phyloP scores from a whole-genome alignment of 2,329 filamentous ascomycete species.

The Aureobasidium lini region DNA sequence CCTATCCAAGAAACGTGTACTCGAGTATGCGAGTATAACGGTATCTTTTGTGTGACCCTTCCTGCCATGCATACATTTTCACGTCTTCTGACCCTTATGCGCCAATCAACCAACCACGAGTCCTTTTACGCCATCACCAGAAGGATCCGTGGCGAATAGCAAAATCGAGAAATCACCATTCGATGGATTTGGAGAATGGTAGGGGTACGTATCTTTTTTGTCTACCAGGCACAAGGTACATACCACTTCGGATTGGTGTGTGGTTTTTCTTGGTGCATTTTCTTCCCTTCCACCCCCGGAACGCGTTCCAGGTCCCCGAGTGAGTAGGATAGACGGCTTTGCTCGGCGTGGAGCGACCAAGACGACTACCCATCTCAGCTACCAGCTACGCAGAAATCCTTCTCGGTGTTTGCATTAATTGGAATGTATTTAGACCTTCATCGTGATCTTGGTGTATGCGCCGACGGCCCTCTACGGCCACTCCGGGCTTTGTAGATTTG shows the following conservation, averaged over 20 bases:
- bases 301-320: background rate
- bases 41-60: background rate
- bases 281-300: background rate
- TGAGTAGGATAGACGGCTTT: background rate
- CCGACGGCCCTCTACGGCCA: too few species aligned
- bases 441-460: too few species aligned
- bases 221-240: too few species aligned
- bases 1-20: background rate
- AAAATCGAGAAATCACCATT: background rate
- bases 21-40: background rate
- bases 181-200: background rate
- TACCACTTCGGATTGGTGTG: too few species aligned
- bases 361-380: background rate
- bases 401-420: background rate
- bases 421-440: too few species aligned
- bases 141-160: background rate
- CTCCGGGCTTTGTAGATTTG: too few species aligned
- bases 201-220: background rate
- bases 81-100: background rate
- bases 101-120: background rate
- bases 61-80: background rate
- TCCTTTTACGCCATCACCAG: background rate
- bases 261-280: too few species aligned
- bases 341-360: background rate
- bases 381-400: background rate